These are phyloP conservation scores for Cercophora newfieldiana DNA, from an alignment of 495 filamentous ascomycete genomes.

Conservation along the genomic window DNA sequence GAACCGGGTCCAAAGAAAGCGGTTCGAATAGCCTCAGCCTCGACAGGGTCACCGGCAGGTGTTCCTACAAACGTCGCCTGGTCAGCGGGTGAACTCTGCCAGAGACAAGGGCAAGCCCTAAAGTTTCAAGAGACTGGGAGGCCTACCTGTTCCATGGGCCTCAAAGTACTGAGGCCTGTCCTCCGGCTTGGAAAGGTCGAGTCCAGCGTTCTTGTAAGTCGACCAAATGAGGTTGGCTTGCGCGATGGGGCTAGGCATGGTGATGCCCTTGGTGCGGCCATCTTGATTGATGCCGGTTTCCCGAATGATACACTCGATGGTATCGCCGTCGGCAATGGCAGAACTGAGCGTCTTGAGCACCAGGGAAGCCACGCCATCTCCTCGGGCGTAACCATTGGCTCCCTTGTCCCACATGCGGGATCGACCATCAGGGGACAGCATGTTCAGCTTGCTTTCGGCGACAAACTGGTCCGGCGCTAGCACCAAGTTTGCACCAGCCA, in stretches of 20 bases:
- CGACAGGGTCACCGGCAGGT: slow-evolving; percentile 7
- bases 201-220: slow-evolving; percentile 46
- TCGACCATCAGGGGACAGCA: slow-evolving; percentile 21
- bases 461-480: slow-evolving; percentile 16
- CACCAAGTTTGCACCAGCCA: slow-evolving; percentile 32
- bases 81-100: slow-evolving; percentile 42
- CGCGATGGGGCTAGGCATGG: slow-evolving; percentile 48
- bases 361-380: slow-evolving; percentile 56
- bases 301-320: slow-evolving; percentile 61
- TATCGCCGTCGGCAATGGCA: slow-evolving; percentile 49
- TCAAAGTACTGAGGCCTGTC: slow-evolving; percentile 49
- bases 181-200: slow-evolving; percentile 35
- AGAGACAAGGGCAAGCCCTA: not conserved
- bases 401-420: slow-evolving; percentile 34
- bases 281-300: slow-evolving; percentile 56
- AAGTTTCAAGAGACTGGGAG: too few species aligned
- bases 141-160: slow-evolving; percentile 35
- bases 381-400: slow-evolving; percentile 64
- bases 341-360: slow-evolving; percentile 55
- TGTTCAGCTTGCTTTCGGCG: slow-evolving; percentile 3
- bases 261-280: slow-evolving; percentile 51
- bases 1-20: slow-evolving; percentile 3
- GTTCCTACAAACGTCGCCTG: slow-evolving; percentile 28
- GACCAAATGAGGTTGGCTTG: slow-evolving; percentile 53
- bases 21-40: not conserved